Percentiles rank a stretch among this genome's conserved stretches.
Evolutionary conservation across 768 basidiomycete species (phyloP).

Genomic region (Lactifluus subvellereus): DNA sequence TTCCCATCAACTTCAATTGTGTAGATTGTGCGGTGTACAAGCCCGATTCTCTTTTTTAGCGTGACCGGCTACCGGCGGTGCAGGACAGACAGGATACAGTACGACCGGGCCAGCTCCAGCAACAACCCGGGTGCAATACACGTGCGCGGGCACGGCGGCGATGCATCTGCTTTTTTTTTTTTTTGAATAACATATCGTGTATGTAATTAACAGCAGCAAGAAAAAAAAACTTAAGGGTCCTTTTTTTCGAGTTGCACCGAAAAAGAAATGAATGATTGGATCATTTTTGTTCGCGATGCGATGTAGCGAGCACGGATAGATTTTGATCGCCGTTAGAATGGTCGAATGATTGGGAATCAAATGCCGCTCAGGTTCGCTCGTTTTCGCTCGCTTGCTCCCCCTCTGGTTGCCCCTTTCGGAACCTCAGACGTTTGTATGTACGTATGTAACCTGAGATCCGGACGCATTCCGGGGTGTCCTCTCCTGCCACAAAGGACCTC

Average conservation of each 20-base stretch:
- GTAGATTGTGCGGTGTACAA: neutral
- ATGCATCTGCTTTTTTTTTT: neutral
- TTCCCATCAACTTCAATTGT: neutral
- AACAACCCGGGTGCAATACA: neutral
- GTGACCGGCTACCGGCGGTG: neutral
- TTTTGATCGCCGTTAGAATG: constrained; percentile 23
- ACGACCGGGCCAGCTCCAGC: neutral
- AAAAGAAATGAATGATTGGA: constrained; percentile 8
- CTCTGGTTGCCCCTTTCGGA: neutral
- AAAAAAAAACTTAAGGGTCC: neutral
- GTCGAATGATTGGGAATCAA: constrained; percentile 21
- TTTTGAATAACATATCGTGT: neutral
- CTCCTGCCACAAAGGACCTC: neutral
- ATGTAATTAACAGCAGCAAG: too few species aligned
- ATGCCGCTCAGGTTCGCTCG: neutral
- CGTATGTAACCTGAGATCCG: too few species aligned
- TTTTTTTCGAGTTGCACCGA: neutral
- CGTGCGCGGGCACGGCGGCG: neutral
- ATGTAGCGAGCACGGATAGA: neutral
- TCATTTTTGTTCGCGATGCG: constrained; percentile 3
- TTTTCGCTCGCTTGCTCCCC: neutral
- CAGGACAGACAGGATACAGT: neutral
- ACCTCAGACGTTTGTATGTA: neutral
- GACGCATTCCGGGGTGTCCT: too few species aligned
- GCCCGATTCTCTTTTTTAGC: neutral